Evolutionary conservation across 1,284 basidiomycete species (phyloP), one percentile per base, ranked within the genome.

Genomic region (Vanrija humicola): DNA sequence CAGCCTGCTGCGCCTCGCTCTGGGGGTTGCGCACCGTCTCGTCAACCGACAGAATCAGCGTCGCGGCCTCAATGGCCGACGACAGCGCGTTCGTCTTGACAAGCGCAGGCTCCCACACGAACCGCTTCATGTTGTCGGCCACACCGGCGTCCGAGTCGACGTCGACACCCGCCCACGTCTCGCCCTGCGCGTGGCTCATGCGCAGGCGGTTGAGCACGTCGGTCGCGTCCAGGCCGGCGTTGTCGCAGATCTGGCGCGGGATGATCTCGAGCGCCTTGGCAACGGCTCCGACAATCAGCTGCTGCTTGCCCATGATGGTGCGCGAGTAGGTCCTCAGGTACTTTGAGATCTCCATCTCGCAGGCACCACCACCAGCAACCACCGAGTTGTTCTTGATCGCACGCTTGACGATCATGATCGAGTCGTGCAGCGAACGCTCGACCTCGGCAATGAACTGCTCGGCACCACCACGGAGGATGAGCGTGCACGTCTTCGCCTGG

Each of bases 361-460:
- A 89, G 14, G 96, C 96, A 62, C 96, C 96, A 61, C 96, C 96
- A 50, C 96, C 96, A 6, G 95, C 96, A 28, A 99, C 96, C 50
- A 99, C 87, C 58, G 93, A 87, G 56, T 90, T 91, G 75, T 94
- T 98, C 76, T 89, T 89, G 67, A 99, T 88, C 8, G 96, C 94
- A 44, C 96, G 84, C 78, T 96, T 96, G 47, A 99, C 96, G 34
- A 99, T 94, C 95, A 98, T 98, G 72, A 98, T 95, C 3, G 95
- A 94, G 73, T 99, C 96, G 74, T 99, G 95, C 66, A 99, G 78
- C 83, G 89, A 93, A 55, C 96, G 82, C 77, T 98, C 95, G 10
- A 98, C 94, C 77, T 98, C 96, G 66, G 94, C 92, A 62, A 98
- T 98, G 76, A 99, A 98, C 75, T 99, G 96, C 73, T 98, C 94